A percentile compares a stretch with the other conserved stretches of the same genome.
Evolutionary conservation across 2,329 filamentous ascomycete genomes (phyloP).

Genomic region (Sporothrix inflata): DNA sequence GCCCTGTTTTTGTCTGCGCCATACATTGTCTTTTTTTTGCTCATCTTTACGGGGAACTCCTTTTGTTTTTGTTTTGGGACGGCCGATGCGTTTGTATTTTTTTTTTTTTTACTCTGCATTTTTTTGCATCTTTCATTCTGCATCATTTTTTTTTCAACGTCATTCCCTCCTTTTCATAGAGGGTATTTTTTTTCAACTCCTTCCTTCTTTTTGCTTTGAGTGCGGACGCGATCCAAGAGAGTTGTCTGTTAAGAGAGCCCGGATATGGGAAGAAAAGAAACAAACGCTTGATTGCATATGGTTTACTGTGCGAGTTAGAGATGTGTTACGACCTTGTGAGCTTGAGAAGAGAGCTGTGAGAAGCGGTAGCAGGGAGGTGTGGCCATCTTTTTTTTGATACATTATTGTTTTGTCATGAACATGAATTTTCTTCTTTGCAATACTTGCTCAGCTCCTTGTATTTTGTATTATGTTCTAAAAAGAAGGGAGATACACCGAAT

Average conservation of each 20-base stretch:
- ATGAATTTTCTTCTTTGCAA: neutral
- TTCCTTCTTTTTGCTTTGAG: neutral
- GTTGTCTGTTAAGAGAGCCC: neutral
- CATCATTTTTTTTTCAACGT: neutral
- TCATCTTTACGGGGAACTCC: neutral
- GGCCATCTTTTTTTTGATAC: neutral
- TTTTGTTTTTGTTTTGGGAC: conserved; percentile 2
- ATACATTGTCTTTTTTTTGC: neutral
- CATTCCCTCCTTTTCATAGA: neutral
- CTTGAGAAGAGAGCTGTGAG: neutral
- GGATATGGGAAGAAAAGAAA: neutral
- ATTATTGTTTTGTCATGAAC: neutral
- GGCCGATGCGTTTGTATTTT: conserved; percentile 2
- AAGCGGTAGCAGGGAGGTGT: neutral
- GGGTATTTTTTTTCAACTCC: conserved; percentile 7
- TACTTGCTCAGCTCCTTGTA: neutral
- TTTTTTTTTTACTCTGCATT: neutral
- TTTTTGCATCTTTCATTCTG: conserved; percentile 1
- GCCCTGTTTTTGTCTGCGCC: neutral
- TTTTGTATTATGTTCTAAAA: neutral
- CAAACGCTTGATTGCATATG: neutral
- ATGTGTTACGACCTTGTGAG: neutral
- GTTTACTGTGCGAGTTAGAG: neutral
- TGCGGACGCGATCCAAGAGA: neutral
- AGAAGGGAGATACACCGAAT: too few species aligned